These are phyloP conservation scores for Ampelomyces quisqualis DNA, from an alignment of 2,329 filamentous ascomycete genomes.

Conservation along the genomic window DNA sequence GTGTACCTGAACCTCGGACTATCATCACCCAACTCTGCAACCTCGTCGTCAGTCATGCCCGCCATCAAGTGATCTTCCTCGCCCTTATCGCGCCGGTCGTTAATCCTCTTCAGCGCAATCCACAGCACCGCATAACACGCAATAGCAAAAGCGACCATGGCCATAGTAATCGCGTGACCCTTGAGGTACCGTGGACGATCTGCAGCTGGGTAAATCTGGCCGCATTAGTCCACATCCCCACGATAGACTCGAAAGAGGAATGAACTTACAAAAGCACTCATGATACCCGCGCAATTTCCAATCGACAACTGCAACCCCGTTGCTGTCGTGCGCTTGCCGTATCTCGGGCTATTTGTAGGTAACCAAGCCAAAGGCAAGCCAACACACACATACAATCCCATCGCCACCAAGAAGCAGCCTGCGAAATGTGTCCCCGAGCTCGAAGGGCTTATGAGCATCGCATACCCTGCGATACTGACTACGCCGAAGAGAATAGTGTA, in stretches of 20 bases:
- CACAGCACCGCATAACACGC: slow-evolving; percentile 44
- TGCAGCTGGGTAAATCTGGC: slow-evolving; percentile 49
- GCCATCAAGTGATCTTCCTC: slow-evolving; percentile 45
- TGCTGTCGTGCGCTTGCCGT: slow-evolving; percentile 73
- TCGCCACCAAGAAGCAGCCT: slow-evolving; percentile 73
- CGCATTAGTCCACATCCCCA: slow-evolving; percentile 7
- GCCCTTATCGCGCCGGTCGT: slow-evolving; percentile 42
- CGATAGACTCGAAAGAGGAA: background rate
- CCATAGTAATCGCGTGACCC: slow-evolving; percentile 56
- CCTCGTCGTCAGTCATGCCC: slow-evolving; percentile 47
- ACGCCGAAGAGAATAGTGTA: slow-evolving; percentile 64
- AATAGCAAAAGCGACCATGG: slow-evolving; percentile 49
- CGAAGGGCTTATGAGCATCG: slow-evolving; percentile 62
- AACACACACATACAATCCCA: slow-evolving; percentile 66
- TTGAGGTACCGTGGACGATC: slow-evolving; percentile 51
- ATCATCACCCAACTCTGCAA: slow-evolving; percentile 49
- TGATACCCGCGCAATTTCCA: slow-evolving; percentile 70
- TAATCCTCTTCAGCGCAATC: slow-evolving; percentile 42
- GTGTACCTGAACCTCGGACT: slow-evolving; percentile 50
- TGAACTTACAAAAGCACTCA: slow-evolving; percentile 66
- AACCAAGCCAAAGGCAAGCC: slow-evolving; percentile 60
- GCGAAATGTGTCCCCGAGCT: slow-evolving; percentile 69
- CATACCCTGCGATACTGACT: slow-evolving; percentile 68
- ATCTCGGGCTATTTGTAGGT: slow-evolving; percentile 69
- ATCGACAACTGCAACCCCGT: slow-evolving; percentile 70